These are phyloP conservation scores for Pilatotrama ljubarskyi DNA, from an alignment of 768 basidiomycete species.

Conservation along the genomic window DNA sequence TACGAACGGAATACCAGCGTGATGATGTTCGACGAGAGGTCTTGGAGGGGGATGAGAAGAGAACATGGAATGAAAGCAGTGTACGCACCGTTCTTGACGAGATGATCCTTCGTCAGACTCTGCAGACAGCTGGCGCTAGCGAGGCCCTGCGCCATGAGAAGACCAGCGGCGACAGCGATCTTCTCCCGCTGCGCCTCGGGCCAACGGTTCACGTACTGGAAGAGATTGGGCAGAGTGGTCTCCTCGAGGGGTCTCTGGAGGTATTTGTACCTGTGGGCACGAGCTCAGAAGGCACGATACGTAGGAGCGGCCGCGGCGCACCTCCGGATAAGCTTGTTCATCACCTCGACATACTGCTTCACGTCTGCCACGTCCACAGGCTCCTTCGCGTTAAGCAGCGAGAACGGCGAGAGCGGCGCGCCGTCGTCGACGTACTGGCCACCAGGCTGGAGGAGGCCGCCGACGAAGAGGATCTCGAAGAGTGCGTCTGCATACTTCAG, in stretches of 20 bases:
- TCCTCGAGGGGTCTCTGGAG: slow-evolving; percentile 96
- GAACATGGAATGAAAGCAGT: background rate
- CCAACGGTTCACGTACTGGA: slow-evolving; percentile 93
- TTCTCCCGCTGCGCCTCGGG: slow-evolving; percentile 74
- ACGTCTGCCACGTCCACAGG: slow-evolving; percentile 82
- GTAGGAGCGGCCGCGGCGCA: slow-evolving; percentile 31
- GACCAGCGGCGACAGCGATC: slow-evolving; percentile 76
- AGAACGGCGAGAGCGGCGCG: slow-evolving; percentile 84
- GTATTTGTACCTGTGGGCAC: slow-evolving; percentile 85
- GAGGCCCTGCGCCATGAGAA: slow-evolving; percentile 83
- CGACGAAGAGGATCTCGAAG: slow-evolving; percentile 94
- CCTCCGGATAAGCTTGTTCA: slow-evolving; percentile 96
- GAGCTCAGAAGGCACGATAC: slow-evolving; percentile 1
- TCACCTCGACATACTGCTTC: slow-evolving; percentile 90
- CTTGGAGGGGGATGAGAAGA: slow-evolving; percentile 39
- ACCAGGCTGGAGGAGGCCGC: slow-evolving; percentile 95
- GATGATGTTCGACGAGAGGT: slow-evolving; percentile 74
- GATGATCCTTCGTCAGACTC: slow-evolving; percentile 88
- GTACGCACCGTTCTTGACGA: slow-evolving; percentile 85
- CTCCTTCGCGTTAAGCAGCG: slow-evolving; percentile 78
- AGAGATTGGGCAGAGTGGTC: slow-evolving; percentile 72
- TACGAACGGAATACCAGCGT: slow-evolving; percentile 81
- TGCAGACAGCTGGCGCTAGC: slow-evolving; percentile 75
- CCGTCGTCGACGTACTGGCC: slow-evolving; percentile 89
- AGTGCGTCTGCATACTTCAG: slow-evolving; percentile 97